Evolutionary conservation across 768 basidiomycete genomes (phyloP).

Genomic region (Melanogaster broomeanus): DNA sequence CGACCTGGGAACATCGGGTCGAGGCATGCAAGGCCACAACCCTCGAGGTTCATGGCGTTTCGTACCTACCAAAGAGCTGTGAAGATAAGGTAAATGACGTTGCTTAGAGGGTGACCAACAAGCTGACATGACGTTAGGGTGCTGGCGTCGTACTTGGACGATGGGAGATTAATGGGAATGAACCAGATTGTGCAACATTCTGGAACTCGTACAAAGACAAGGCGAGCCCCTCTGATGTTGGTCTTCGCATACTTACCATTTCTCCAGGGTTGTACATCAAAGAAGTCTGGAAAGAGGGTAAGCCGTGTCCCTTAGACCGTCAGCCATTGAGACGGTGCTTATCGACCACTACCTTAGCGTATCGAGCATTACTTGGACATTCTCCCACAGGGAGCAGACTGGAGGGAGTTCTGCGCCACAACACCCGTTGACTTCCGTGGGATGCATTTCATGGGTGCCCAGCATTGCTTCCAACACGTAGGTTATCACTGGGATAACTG

Average conservation of each 20-base stretch:
- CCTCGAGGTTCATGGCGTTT: slow-evolving; percentile 21
- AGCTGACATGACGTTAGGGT: slow-evolving; percentile 7
- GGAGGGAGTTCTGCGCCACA: slow-evolving; percentile 36
- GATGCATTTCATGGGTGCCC: slow-evolving; percentile 21
- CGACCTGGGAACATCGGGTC: slow-evolving; percentile 13
- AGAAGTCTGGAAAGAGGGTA: slow-evolving; percentile 23
- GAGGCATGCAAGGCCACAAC: slow-evolving; percentile 24
- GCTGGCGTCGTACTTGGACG: slow-evolving; percentile 22
- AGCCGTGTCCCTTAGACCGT: background rate
- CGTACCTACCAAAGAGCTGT: slow-evolving; percentile 18
- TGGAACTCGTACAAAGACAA: slow-evolving; percentile 29
- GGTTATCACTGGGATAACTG: background rate
- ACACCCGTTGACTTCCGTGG: slow-evolving; percentile 29
- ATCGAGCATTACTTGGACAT: slow-evolving; percentile 28
- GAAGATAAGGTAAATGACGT: slow-evolving; percentile 19
- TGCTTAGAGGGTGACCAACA: too few relatives aligned
- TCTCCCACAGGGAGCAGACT: slow-evolving; percentile 25
- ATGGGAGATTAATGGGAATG: slow-evolving; percentile 26
- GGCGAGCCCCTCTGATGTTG: slow-evolving; percentile 7
- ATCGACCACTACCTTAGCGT: slow-evolving; percentile 17
- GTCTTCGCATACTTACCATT: background rate
- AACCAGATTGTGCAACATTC: slow-evolving; percentile 27
- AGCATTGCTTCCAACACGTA: slow-evolving; percentile 16
- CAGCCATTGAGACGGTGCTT: background rate
- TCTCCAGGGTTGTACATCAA: slow-evolving; percentile 24